Evolutionary conservation across 2,329 filamentous ascomycete genomes (phyloP).

Genomic region (Fusarium proliferatum): DNA sequence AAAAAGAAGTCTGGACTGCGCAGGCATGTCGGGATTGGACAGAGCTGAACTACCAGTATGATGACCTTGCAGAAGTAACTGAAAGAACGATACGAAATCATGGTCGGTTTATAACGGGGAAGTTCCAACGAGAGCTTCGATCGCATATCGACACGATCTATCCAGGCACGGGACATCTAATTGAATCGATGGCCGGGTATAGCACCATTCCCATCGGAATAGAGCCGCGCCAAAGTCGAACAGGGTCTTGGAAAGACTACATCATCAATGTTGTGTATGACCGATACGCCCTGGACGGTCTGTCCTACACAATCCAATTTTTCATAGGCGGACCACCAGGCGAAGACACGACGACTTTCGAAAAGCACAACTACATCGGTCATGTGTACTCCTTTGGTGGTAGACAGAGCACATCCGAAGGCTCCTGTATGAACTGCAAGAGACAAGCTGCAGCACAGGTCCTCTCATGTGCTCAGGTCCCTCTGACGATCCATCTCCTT

Average conservation of each 20-base stretch:
- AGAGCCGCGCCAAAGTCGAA: no score
- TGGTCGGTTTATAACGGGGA: accelerated
- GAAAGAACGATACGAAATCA: neutral
- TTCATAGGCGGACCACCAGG: neutral
- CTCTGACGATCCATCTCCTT: neutral
- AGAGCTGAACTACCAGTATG: neutral
- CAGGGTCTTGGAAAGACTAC: neutral
- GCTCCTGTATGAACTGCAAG: neutral
- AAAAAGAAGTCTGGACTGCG: neutral
- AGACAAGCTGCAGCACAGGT: neutral
- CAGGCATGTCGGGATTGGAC: neutral
- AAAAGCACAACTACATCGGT: neutral
- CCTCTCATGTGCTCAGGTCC: neutral
- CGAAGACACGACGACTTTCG: neutral
- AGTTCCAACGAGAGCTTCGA: neutral
- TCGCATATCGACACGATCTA: neutral
- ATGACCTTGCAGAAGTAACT: neutral
- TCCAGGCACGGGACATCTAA: neutral
- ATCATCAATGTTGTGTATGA: neutral
- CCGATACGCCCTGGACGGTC: neutral
- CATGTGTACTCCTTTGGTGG: neutral
- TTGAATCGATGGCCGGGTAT: neutral
- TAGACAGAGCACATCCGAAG: neutral
- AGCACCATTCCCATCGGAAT: no score
- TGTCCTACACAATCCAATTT: neutral